A percentile compares a stretch with the other conserved stretches of the same genome.
Evolutionary conservation across 768 basidiomycete genomes (phyloP).

Genomic region (Pisolithus sp.): DNA sequence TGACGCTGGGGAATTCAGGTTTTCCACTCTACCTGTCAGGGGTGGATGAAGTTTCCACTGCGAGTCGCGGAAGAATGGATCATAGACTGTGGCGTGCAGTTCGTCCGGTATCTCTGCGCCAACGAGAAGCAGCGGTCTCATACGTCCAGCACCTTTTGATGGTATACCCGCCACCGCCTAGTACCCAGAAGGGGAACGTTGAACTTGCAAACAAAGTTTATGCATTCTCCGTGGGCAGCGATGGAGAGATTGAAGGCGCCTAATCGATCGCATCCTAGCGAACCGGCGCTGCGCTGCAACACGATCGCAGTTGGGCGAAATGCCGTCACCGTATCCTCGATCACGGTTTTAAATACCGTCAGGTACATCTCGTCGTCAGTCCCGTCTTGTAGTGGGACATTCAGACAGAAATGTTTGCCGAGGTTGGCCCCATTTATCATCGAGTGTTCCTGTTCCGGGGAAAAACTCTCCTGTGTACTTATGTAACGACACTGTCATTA

Average conservation of each 20-base stretch:
- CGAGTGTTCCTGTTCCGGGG: conserved; percentile 92
- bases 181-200: conserved; percentile 85
- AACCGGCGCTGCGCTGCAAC: conserved; percentile 95
- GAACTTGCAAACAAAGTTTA: conserved; percentile 92
- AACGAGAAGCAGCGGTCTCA: too few species aligned
- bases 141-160: too few species aligned
- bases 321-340: conserved; percentile 86
- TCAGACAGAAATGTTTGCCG: conserved; percentile 93
- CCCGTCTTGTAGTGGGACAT: conserved; percentile 92
- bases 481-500: conserved; percentile 51
- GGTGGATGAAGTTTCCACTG: conserved; percentile 92
- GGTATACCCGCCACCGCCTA: conserved; percentile 96
- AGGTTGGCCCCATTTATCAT: conserved; percentile 83
- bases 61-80: conserved; percentile 86
- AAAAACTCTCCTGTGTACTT: conserved; percentile 99
- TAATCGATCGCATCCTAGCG: conserved; percentile 86
- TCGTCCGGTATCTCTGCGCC: conserved; percentile 78
- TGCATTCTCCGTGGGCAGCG: conserved; percentile 97
- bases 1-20: conserved; percentile 78
- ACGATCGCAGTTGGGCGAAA: conserved; percentile 90
- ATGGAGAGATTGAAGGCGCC: conserved; percentile 98
- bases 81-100: conserved; percentile 85
- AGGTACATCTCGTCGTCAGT: conserved; percentile 97
- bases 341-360: conserved; percentile 90
- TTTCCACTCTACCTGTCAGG: conserved; percentile 85